Evolutionary conservation across 805 yeast genomes (phyloP).

Genomic region (Vanderwaltozyma polyspora): DNA sequence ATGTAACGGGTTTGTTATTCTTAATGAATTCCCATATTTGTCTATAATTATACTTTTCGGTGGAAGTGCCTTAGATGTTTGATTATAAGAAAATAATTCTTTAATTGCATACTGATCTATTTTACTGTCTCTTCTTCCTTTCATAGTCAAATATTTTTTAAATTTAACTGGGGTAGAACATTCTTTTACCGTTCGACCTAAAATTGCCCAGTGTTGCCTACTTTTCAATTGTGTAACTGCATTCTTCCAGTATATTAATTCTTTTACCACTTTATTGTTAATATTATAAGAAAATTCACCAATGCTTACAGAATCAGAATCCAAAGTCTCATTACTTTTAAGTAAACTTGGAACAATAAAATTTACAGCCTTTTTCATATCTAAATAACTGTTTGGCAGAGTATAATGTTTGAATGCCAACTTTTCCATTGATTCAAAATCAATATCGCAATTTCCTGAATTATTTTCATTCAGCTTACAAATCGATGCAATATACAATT

Average conservation of each 20-base stretch:
- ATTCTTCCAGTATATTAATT: slow-evolving; percentile 9
- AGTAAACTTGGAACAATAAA: slow-evolving; percentile 8
- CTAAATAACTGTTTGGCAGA: slow-evolving; percentile 9
- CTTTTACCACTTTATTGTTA: background rate
- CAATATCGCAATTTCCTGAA: background rate
- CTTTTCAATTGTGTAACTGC: slow-evolving; percentile 14
- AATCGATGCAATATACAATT: background rate
- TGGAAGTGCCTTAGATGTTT: slow-evolving; percentile 14
- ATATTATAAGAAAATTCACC: background rate
- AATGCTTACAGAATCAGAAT: slow-evolving; percentile 1
- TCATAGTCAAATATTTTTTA: slow-evolving; percentile 1
- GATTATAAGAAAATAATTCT: slow-evolving; percentile 15
- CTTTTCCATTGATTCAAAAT: background rate
- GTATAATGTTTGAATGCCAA: slow-evolving; percentile 8
- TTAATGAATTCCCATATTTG: slow-evolving; percentile 2
- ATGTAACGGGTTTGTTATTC: slow-evolving; percentile 8
- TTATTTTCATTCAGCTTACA: background rate
- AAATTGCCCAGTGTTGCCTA: slow-evolving; percentile 18
- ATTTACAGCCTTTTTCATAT: slow-evolving; percentile 10
- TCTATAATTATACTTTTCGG: slow-evolving; percentile 6
- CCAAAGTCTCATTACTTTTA: slow-evolving; percentile 8
- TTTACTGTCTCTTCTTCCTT: slow-evolving; percentile 2
- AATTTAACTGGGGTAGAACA: slow-evolving; percentile 7
- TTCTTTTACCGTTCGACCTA: slow-evolving; percentile 14
- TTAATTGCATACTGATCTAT: slow-evolving; percentile 7